Percentiles rank a stretch among this genome's conserved stretches.
phyloP scores from a whole-genome alignment of 2,329 filamentous ascomycete species.

The Cercospora sp. region DNA sequence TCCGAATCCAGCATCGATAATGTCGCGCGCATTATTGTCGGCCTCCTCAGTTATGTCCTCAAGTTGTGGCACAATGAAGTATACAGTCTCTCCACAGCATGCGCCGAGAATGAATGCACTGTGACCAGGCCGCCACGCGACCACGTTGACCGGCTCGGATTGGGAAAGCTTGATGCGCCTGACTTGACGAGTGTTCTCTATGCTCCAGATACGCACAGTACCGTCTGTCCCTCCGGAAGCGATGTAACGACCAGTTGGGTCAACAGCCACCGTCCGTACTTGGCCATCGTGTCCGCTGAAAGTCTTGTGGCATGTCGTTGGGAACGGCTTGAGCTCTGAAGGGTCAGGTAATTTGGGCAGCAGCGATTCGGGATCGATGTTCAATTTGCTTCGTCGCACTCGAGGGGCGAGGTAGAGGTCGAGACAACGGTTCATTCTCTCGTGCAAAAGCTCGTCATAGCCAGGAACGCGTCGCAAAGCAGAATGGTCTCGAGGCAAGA shows the following conservation, averaged over 20 bases:
- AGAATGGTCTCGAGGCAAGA: conserved; percentile 77
- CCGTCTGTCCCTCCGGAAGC: conserved; percentile 95
- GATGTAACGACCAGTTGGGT: conserved; percentile 80
- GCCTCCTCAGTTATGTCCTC: conserved; percentile 43
- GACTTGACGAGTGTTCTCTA: conserved; percentile 80
- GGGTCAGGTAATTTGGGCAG: conserved; percentile 90
- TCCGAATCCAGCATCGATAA: conserved; percentile 88
- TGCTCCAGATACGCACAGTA: conserved; percentile 85
- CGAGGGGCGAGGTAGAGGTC: conserved; percentile 94
- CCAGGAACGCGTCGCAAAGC: conserved; percentile 88
- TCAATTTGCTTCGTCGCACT: conserved; percentile 87
- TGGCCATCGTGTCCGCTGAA: conserved; percentile 87
- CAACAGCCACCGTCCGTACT: conserved; percentile 79
- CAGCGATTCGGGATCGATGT: conserved; percentile 91
- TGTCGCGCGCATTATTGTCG: conserved; percentile 70
- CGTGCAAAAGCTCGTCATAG: conserved; percentile 86
- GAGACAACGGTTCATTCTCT: conserved; percentile 91
- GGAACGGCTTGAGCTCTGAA: conserved; percentile 92
- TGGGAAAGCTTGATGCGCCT: conserved; percentile 79
- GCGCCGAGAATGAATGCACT: conserved; percentile 81
- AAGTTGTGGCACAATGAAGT: conserved; percentile 67
- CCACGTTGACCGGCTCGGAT: conserved; percentile 76
- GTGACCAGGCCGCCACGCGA: conserved; percentile 84
- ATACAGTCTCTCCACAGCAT: conserved; percentile 80
- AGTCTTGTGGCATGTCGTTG: conserved; percentile 81